A percentile compares a stretch with the other conserved stretches of the same genome.
Evolutionary conservation across 2,329 filamentous ascomycete genomes (phyloP).

Genomic region (Fusarium sp.): DNA sequence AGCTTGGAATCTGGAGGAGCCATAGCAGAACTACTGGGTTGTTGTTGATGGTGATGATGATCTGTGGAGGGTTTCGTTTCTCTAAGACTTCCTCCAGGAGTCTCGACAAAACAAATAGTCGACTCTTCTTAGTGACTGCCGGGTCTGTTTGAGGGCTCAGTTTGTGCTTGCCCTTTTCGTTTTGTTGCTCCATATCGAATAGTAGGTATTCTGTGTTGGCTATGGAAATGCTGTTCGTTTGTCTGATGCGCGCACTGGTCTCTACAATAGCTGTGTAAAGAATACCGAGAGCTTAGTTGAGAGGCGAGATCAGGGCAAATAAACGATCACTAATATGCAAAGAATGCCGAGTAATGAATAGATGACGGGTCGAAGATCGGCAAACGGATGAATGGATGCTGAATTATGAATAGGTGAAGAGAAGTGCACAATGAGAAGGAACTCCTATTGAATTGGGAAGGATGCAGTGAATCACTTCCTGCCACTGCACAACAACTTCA

Average conservation of each 20-base stretch:
- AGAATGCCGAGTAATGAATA: background rate
- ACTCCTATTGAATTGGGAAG: background rate
- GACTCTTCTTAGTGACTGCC: constrained; percentile 16
- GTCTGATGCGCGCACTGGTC: background rate
- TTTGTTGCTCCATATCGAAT: constrained; percentile 15
- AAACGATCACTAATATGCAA: background rate
- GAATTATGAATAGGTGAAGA: background rate
- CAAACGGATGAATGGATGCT: background rate
- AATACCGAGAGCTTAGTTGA: background rate
- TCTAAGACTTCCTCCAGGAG: constrained; percentile 34
- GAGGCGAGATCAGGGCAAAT: background rate
- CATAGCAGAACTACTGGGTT: background rate
- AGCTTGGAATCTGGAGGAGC: background rate
- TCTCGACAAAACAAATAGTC: constrained; percentile 23
- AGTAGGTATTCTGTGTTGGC: background rate
- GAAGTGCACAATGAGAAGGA: background rate
- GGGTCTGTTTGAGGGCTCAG: constrained; percentile 27
- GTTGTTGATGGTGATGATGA: background rate
- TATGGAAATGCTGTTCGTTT: background rate
- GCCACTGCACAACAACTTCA: background rate
- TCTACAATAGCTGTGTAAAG: constrained; percentile 1
- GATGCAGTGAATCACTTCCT: background rate
- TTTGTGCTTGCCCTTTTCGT: constrained; percentile 17
- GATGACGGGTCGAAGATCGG: background rate
- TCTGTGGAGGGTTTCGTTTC: constrained; percentile 14